Base-by-base conservation (phyloP, 1,284 basidiomycete species). In the Bondarzewia mesenterica region DNA sequence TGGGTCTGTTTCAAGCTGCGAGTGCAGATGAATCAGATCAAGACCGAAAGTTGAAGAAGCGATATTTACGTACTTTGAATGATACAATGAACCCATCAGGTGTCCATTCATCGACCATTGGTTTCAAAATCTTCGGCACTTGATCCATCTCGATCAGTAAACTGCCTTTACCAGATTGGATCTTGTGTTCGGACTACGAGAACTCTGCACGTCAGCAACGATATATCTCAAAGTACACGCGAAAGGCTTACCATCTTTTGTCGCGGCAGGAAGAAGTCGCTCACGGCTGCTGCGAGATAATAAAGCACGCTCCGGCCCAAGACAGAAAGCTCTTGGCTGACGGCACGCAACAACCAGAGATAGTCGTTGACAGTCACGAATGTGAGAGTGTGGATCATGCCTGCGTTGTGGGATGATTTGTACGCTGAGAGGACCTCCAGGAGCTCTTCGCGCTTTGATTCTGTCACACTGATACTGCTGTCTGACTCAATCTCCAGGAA, bases 301-400 rank as follows among this genome's bases (percentile, higher is more conserved):
- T 93, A 98, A 82, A 99, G 80, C 1, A 85, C 87, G 29, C 73
- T 74, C 47, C 89, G 70, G 1, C 87, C 81, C 2, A 95, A 61
- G 0, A 77, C 70, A 12, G 75, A 72, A 53, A 90, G 71, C 55
- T 89, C 81, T 52, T 84, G 74, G 53, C 87, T 87, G 44, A 97
- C 77, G 0, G 86, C 88, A 25, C 89, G 80, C 25, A 99, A 70
- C 5, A 97, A 71, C 83, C 91, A 99, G 16, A 99, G 78, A 65
- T 99, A 99, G 60, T 99, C 95, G 63, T 95, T 91, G 50, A 99
- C 86, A 0, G 93, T 96, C 43, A 93, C 89, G 62, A 97, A 99
- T 0, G 88, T 88, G 50, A 99, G 72, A 2, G 85, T 91, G 58
- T 93, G 85, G 25, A 99, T 69, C 2, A 83, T 80, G 8, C 83